Evolutionary conservation across 768 basidiomycete species (phyloP).

Genomic region (Suillus cothurnatus): DNA sequence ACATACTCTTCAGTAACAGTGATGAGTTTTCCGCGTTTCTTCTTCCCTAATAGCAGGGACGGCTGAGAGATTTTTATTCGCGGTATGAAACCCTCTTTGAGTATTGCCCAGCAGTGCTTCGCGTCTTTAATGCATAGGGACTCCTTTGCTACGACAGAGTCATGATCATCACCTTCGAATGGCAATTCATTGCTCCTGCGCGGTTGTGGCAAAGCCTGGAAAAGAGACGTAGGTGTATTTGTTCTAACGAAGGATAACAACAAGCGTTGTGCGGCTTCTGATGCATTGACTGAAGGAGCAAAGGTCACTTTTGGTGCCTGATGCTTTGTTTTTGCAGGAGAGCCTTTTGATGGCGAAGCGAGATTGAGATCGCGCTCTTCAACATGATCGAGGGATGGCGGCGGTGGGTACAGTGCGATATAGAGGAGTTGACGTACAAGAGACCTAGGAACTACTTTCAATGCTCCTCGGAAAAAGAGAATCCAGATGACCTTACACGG

Average conservation of each 20-base stretch:
- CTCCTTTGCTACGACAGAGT: conserved; percentile 60
- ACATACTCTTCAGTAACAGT: conserved; percentile 29
- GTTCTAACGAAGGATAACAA: conserved; percentile 58
- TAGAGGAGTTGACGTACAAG: conserved; percentile 72
- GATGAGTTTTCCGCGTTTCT: conserved; percentile 36
- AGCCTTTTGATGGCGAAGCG: conserved; percentile 39
- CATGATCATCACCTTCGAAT: conserved; percentile 36
- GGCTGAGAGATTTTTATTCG: conserved; percentile 26
- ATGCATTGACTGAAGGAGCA: conserved; percentile 47
- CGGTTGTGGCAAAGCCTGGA: conserved; percentile 57
- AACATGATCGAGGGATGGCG: conserved; percentile 17
- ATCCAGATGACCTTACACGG: conserved; percentile 45
- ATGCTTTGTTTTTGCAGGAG: conserved; percentile 52
- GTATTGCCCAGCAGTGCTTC: conserved; percentile 62
- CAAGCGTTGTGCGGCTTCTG: conserved; percentile 52
- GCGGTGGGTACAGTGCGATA: conserved; percentile 65
- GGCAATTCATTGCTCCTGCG: conserved; percentile 19
- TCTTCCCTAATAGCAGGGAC: conserved; percentile 18
- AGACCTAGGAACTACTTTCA: conserved; percentile 38
- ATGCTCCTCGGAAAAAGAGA: neutral
- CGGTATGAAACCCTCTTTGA: conserved; percentile 55
- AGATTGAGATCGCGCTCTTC: conserved; percentile 26
- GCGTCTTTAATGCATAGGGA: conserved; percentile 54
- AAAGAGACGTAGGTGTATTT: conserved; percentile 55
- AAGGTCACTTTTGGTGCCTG: conserved; percentile 42